Evolutionary conservation across 2,329 filamentous ascomycete genomes (phyloP).

Genomic region (Neurospora crassa): DNA sequence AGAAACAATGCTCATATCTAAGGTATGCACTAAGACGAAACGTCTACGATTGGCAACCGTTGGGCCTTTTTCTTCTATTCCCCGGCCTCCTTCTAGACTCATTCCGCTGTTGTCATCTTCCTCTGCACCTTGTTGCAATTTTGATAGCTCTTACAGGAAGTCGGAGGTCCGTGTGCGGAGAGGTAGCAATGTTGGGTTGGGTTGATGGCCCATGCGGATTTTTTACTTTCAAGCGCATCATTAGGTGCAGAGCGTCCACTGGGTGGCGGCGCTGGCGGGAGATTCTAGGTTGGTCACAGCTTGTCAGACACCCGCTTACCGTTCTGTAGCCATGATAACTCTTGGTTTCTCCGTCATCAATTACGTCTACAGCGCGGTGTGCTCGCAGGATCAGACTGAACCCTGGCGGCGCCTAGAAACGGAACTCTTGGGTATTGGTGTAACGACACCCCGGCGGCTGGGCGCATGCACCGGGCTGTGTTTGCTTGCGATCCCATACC

Average conservation of each 20-base stretch:
- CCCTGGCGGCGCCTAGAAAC: neutral
- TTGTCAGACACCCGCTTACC: neutral
- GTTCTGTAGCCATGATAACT: neutral
- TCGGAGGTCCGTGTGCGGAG: neutral
- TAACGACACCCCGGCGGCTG: neutral
- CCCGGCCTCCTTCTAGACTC: neutral
- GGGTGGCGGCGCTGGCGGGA: neutral
- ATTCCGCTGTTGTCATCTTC: neutral
- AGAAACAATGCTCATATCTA: neutral
- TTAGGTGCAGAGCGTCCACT: neutral
- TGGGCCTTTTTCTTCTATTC: neutral
- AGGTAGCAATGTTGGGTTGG: neutral
- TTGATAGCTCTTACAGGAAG: neutral
- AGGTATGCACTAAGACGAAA: neutral
- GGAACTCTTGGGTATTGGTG: neutral
- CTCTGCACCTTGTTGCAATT: neutral
- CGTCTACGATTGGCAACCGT: neutral
- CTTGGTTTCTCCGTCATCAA: neutral
- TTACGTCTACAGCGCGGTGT: neutral
- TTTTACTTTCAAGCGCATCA: neutral
- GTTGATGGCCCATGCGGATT: neutral
- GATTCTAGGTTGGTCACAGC: neutral
- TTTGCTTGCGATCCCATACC: neutral
- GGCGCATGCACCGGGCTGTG: neutral
- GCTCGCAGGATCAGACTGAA: neutral